Evolutionary conservation across 345 rosid genomes (phyloP).

Genomic region (Hevea brasiliensis): DNA sequence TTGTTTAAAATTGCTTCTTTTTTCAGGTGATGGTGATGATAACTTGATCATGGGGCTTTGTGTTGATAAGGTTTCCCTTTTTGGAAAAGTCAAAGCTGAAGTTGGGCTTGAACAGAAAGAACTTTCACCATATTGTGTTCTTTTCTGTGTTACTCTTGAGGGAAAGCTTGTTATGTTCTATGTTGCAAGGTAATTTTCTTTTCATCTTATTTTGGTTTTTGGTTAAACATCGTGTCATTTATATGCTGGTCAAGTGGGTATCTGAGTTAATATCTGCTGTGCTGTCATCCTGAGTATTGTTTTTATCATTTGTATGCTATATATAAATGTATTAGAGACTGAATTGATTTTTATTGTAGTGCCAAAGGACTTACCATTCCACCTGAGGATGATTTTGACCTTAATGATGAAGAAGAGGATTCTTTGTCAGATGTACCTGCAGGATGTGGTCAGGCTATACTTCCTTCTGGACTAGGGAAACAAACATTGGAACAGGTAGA

Average conservation of each 20-base stretch:
- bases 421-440: slow-evolving; percentile 26
- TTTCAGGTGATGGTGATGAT: slow-evolving; percentile 75
- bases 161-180: slow-evolving; percentile 82
- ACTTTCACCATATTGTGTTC: slow-evolving; percentile 67
- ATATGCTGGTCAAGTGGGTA: neutral
- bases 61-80: slow-evolving; percentile 57
- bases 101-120: slow-evolving; percentile 64
- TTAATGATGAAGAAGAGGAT: slow-evolving; percentile 60
- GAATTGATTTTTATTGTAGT: slow-evolving; percentile 45
- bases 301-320: slow-evolving; percentile 11
- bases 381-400: slow-evolving; percentile 33
- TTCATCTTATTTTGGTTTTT: slow-evolving; percentile 6
- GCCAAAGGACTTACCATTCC: slow-evolving; percentile 39
- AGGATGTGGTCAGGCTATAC: slow-evolving; percentile 31
- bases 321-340: slow-evolving; percentile 12
- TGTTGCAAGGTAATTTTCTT: slow-evolving; percentile 65
- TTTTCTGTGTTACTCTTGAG: slow-evolving; percentile 82
- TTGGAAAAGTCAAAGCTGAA: slow-evolving; percentile 60
- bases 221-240: neutral
- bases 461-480: slow-evolving; percentile 36
- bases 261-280: slow-evolving; percentile 7
- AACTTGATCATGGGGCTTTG: slow-evolving; percentile 88
- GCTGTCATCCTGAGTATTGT: neutral
- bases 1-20: slow-evolving; percentile 11
- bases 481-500: slow-evolving; percentile 25